Base-by-base conservation (phyloP, 2,329 filamentous ascomycete genomes). In the Calonectria hawksworthii region DNA sequence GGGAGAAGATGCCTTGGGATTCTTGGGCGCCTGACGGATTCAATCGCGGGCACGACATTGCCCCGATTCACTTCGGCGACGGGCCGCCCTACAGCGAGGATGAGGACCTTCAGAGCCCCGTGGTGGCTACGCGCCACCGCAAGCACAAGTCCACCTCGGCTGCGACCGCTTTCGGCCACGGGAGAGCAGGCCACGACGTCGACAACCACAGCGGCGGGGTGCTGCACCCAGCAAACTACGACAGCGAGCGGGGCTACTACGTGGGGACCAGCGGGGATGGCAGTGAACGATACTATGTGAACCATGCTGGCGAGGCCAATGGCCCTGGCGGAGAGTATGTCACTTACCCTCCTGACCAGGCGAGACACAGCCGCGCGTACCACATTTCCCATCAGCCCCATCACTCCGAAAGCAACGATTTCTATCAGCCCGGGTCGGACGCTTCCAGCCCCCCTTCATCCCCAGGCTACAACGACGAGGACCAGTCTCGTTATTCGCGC, bases 31-130 rank as follows among this genome's bases (percentile, higher is more conserved):
- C 89, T 81, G 85, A 90, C 79, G 84, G 89, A 41, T 89, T 91
- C 76, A 90, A 89, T 77, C 93, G 90, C 69, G 92, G 90, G 30
- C 90, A 94, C 78, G 94, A 96, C 81, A 89, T 98, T 21, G 93
- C 95, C 13, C 94, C 94, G 26, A 96, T 97, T 83, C 92, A 95
- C 64, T 96, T 97, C 80, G 94, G 92, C 5, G 95, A 97, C 82
- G 96, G 96, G 0, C 96, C 96, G 28, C 96, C 96, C 3, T 99
- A 96, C 87, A 98, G 95, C 84, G 96, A 98, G 86, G 96, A 99
- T 82, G 96, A 99, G 80, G 97, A 99, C 84, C 89, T 98, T 54
- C 95, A 97, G 82, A 98, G 96, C 83, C 96, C 96, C 0, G 95
- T 98, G 23, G 95, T 96, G 18, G 95, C 94, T 78, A 94, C 94